Conservation (phyloP, 805 yeast species). For the Saccharomyces eubayanus region DNA sequence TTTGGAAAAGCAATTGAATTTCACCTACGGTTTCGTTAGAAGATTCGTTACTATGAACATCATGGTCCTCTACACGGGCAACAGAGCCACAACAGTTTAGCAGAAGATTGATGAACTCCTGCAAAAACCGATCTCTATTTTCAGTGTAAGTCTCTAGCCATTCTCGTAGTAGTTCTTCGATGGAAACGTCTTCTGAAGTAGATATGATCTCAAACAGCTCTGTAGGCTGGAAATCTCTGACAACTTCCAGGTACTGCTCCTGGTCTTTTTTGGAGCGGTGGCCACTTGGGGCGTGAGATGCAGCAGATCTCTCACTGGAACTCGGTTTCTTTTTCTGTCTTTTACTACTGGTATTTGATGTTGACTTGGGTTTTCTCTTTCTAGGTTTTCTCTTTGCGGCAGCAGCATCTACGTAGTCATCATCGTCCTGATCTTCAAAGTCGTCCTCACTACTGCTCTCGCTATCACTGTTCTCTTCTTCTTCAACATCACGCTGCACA, state of each 20-base stretch:
- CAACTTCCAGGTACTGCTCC: slow-evolving; percentile 30
- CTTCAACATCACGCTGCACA: slow-evolving; percentile 24
- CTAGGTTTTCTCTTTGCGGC: neutral
- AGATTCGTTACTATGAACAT: slow-evolving; percentile 58
- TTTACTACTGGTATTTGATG: neutral
- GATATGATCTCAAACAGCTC: slow-evolving; percentile 44
- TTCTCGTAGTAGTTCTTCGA: slow-evolving; percentile 43
- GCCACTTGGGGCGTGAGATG: slow-evolving; percentile 8
- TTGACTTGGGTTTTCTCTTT: neutral
- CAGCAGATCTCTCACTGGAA: slow-evolving; percentile 1
- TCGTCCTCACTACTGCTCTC: slow-evolving; percentile 3
- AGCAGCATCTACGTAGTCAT: neutral
- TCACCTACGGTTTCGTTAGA: slow-evolving; percentile 69
- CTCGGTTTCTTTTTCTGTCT: neutral
- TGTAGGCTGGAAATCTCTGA: slow-evolving; percentile 40
- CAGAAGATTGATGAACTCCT: slow-evolving; percentile 58
- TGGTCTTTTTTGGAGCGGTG: slow-evolving; percentile 18
- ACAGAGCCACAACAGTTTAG: slow-evolving; percentile 67
- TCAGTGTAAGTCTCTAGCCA: slow-evolving; percentile 49
- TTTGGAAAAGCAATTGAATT: slow-evolving; percentile 51
- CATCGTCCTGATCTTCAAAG: slow-evolving; percentile 8
- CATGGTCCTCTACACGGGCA: slow-evolving; percentile 62
- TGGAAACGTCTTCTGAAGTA: slow-evolving; percentile 40
- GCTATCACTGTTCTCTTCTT: slow-evolving; percentile 10
- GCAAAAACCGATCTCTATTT: slow-evolving; percentile 42